Percentiles rank a stretch among this genome's conserved stretches.
phyloP scores from a whole-genome alignment of 2,329 filamentous ascomycete genomes.

The Bimuria novae-zelandiae region DNA sequence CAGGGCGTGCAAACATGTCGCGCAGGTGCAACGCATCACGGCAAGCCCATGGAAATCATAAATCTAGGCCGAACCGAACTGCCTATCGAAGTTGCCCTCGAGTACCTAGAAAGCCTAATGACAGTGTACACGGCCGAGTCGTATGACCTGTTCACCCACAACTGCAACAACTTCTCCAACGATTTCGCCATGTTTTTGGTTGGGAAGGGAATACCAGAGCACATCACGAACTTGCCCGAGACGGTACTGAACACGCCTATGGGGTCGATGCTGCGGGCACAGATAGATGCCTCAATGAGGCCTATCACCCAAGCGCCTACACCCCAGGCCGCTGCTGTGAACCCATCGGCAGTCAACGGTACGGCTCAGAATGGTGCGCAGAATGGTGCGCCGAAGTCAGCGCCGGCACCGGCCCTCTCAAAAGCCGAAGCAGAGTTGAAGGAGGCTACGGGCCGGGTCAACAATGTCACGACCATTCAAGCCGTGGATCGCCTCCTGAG shows the following conservation, averaged over 20 bases:
- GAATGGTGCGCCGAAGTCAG: too few species aligned
- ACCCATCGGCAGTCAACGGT: conserved; percentile 12
- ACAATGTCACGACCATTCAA: conserved; percentile 61
- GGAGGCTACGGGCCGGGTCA: conserved; percentile 56
- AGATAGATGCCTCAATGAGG: conserved; percentile 69
- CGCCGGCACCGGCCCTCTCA: conserved; percentile 12
- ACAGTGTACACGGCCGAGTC: conserved; percentile 80
- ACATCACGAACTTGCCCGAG: conserved; percentile 84
- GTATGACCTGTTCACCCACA: conserved; percentile 87
- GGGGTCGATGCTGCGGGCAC: conserved; percentile 83
- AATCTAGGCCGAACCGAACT: conserved; percentile 77
- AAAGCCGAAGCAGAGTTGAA: conserved; percentile 21
- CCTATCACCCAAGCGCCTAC: conserved; percentile 64
- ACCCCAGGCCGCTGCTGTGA: conserved; percentile 32
- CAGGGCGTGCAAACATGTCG: conserved; percentile 80
- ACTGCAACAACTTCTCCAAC: conserved; percentile 98
- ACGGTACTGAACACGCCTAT: conserved; percentile 85
- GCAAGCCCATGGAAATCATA: conserved; percentile 76
- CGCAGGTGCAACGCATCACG: conserved; percentile 85
- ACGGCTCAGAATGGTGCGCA: conserved; percentile 15
- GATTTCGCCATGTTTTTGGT: conserved; percentile 88
- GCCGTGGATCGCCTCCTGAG: conserved; percentile 66
- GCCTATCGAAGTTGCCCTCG: conserved; percentile 78
- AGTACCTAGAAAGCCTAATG: conserved; percentile 84
- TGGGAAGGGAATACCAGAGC: conserved; percentile 82